Conservation (phyloP, 2,329 filamentous ascomycete genomes). For the Colletotrichum chlorophyti region DNA sequence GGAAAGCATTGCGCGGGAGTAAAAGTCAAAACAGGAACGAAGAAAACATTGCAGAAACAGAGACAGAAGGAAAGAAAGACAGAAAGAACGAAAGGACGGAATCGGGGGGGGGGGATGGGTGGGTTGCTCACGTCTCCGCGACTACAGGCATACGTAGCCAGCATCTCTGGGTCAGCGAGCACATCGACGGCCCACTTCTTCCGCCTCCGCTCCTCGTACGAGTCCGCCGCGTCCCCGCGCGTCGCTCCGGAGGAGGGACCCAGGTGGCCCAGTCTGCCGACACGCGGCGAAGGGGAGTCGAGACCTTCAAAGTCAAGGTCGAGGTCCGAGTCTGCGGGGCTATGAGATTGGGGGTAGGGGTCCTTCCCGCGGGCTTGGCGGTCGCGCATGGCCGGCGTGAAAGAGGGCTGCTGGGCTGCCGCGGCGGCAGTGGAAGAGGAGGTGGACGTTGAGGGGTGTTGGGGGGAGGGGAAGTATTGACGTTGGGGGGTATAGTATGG, state of each 20-base stretch:
- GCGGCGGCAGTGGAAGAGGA: slow-evolving; percentile 9
- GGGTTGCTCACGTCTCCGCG: slow-evolving; percentile 56
- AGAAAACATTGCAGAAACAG: background rate
- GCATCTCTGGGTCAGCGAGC: slow-evolving; percentile 62
- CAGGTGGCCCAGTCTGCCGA: slow-evolving; percentile 10
- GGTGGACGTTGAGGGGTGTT: slow-evolving; percentile 7
- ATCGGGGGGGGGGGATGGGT: background rate
- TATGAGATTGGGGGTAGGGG: slow-evolving; percentile 48
- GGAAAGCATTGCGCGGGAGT: background rate
- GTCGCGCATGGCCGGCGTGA: slow-evolving; percentile 61
- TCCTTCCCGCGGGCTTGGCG: slow-evolving; percentile 66
- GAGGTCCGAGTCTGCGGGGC: slow-evolving; percentile 40
- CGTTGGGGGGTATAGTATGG: slow-evolving; percentile 24
- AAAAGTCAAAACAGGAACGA: background rate
- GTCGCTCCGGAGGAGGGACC: too few species aligned
- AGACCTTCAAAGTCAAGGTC: slow-evolving; percentile 21
- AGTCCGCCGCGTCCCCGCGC: too few species aligned
- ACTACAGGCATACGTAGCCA: slow-evolving; percentile 65
- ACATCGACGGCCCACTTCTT: slow-evolving; percentile 59
- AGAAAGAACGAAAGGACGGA: too few species aligned
- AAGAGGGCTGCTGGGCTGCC: slow-evolving; percentile 41
- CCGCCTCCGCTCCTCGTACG: slow-evolving; percentile 49
- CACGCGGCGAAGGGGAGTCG: slow-evolving; percentile 13
- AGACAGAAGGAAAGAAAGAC: background rate
- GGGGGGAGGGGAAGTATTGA: slow-evolving; percentile 14